Conservation (phyloP, 2,329 filamentous ascomycete genomes). For the Ramularia endophylla region DNA sequence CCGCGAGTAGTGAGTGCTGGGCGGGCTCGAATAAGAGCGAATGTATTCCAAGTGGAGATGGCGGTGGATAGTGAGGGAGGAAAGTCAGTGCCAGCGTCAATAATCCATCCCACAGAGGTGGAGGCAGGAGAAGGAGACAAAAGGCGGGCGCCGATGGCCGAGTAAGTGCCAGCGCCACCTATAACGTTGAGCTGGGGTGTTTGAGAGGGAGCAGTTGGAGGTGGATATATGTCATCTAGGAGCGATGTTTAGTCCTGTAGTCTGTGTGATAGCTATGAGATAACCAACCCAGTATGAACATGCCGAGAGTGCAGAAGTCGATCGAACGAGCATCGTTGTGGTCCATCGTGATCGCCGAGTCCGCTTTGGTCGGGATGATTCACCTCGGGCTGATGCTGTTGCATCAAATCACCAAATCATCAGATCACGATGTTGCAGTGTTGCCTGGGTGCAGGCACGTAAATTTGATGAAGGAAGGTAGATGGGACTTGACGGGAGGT, state of each 20-base stretch:
- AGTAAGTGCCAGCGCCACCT: conserved; percentile 85
- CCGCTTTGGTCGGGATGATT: too few species aligned
- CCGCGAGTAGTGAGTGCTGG: conserved; percentile 78
- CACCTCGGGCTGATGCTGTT: too few species aligned
- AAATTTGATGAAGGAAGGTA: too few species aligned
- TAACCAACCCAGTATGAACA: conserved; percentile 63
- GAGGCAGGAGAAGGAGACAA: conserved; percentile 71
- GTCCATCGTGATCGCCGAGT: too few species aligned
- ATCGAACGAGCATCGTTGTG: too few species aligned
- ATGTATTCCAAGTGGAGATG: conserved; percentile 71
- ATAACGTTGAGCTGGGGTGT: conserved; percentile 64
- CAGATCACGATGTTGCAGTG: too few species aligned
- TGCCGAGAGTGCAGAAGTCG: conserved; percentile 56
- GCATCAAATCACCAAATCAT: too few species aligned
- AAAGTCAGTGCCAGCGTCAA: conserved; percentile 87
- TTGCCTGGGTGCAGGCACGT: too few species aligned
- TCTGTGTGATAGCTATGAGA: not conserved
- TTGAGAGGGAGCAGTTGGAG: conserved; percentile 53
- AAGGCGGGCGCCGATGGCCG: conserved; percentile 80
- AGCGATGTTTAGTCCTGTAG: not conserved
- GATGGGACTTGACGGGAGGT: too few species aligned
- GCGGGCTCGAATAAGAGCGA: conserved; percentile 57
- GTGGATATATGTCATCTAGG: conserved; percentile 85
- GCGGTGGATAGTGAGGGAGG: conserved; percentile 57
- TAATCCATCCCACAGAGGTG: conserved; percentile 74